Conservation (phyloP, 2,329 filamentous ascomycete genomes). For the Claviceps citrina region DNA sequence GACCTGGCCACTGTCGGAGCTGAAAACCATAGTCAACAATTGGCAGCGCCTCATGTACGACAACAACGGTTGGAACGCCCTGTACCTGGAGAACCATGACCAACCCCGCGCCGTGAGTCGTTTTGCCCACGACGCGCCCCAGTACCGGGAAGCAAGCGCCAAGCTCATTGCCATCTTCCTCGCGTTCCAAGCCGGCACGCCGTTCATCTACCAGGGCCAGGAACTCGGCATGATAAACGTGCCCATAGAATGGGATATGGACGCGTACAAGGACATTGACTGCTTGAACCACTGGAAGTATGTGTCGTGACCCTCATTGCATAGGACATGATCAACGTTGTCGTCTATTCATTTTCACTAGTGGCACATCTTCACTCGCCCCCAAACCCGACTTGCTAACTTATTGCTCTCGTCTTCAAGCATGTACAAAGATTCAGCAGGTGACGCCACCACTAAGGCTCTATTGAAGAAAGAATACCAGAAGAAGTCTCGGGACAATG, state of each 20-base stretch:
- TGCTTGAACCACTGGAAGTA: slow-evolving; percentile 36
- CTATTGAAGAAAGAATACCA: slow-evolving; percentile 31
- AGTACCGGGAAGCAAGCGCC: slow-evolving; percentile 32
- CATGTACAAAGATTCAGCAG: slow-evolving; percentile 22
- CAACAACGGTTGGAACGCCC: slow-evolving; percentile 47
- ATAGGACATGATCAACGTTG: no score
- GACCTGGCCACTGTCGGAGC: slow-evolving; percentile 31
- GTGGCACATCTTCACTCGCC: neutral
- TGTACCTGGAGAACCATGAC: slow-evolving; percentile 53
- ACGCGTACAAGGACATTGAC: slow-evolving; percentile 55
- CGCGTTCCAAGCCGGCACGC: slow-evolving; percentile 42
- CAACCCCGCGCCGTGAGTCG: slow-evolving; percentile 45
- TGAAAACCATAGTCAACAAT: slow-evolving; percentile 38
- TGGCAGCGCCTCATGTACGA: slow-evolving; percentile 46
- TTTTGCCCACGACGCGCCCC: slow-evolving; percentile 34
- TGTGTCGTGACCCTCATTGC: slow-evolving; percentile 7
- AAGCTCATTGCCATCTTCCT: slow-evolving; percentile 47
- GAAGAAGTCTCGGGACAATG: slow-evolving; percentile 51
- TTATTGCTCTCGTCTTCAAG: slow-evolving; percentile 11
- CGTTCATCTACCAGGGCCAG: slow-evolving; percentile 56
- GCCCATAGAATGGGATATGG: slow-evolving; percentile 42
- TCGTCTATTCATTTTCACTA: no score
- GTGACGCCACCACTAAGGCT: slow-evolving; percentile 23
- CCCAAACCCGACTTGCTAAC: neutral
- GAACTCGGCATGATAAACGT: slow-evolving; percentile 54